Base-by-base conservation (phyloP, 495 filamentous ascomycete genomes). In the Halenospora varia region DNA sequence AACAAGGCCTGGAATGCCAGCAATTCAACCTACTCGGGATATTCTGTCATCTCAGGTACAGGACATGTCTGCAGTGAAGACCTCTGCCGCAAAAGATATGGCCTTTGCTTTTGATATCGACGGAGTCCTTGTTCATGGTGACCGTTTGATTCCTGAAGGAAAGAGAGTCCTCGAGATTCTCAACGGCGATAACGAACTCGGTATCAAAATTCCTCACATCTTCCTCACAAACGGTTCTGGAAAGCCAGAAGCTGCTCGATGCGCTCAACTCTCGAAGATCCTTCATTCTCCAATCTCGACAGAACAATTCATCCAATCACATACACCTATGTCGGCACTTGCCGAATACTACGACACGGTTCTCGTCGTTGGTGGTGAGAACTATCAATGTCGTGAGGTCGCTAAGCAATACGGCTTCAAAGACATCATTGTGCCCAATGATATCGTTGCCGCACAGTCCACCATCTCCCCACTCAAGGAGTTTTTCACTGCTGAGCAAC, bases 21-120 rank as follows among this genome's bases (percentile, higher is more conserved):
- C 75, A 4, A 69, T 76, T 35, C 78, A 76, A 65, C 75, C 74
- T 45, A 83, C 85, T 0, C 82, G 86, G 22, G 84, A 89, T 42
- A 83, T 92, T 64, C 70, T 91, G 57, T 85, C 85, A 53, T 82
- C 84, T 2, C 86, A 88, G 69, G 76, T 88, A 25, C 88, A 92
- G 70, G 87, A 88, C 61, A 75, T 90, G 61, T 77, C 82, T 58
- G 70, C 82, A 55, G 81, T 86, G 63, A 90, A 88, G 69, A 87
- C 87, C 6, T 71, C 70, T 18, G 71, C 72, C 29, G 82, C 80
- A 35, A 87, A 86, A 73, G 81, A 86, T 72, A 84, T 86, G 78
- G 79, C 81, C 2, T 87, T 86, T 60, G 81, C 77, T 24, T 87
- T 86, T 57, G 84, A 86, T 66, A 86, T 86, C 52, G 83, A 87